Base-by-base conservation (phyloP, 768 basidiomycete genomes). In the Amanita jacksonii region DNA sequence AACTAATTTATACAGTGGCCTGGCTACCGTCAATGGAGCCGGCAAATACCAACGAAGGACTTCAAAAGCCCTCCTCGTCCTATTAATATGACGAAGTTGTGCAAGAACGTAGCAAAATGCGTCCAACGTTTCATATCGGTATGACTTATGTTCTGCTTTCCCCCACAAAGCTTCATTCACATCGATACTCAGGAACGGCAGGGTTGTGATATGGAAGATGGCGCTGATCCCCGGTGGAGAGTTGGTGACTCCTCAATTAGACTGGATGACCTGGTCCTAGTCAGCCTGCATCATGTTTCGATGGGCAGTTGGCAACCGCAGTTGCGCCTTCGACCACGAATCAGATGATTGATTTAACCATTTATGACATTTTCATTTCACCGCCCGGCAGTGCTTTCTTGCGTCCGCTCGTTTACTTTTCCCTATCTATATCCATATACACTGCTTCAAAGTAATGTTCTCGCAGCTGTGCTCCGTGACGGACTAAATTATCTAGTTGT, bases 271-370 rank as follows among this genome's bases (percentile, higher is more conserved):
- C 66, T 88, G 39, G 64, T 81, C 39, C 73, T 88, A 35, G 80
- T 88, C 51, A 81, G 82, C 52, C 75, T 87, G 43, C 84, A 87
- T 61, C 85, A 88, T 51, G 83, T 87, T 41, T 85, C 84, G 9
- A 76, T 84, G 61, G 85, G 85, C 8, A 80, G 78, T 45, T 88
- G 85, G 85, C 85, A 88, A 48, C 82, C 84, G 16, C 83, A 87
- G 45, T 66, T 86, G 27, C 59, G 64, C 30, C 69, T 65, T 18
- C 70, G 70, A 4, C 18, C 41, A 23, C 35, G 32, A 16, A 8
- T 34, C 10, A 40, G 32, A 18, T 45, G 38, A 45, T 16, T 16
- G 51, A 18, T 49, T 49, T 43, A 46, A 44, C 23, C 39, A 39
- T 33, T 48, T 45, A n/a, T n/a, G n/a, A n/a, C n/a, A n/a, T n/a